Conservation (phyloP, 176 grass and related monocot genomes). For the Olyra latifolia region DNA sequence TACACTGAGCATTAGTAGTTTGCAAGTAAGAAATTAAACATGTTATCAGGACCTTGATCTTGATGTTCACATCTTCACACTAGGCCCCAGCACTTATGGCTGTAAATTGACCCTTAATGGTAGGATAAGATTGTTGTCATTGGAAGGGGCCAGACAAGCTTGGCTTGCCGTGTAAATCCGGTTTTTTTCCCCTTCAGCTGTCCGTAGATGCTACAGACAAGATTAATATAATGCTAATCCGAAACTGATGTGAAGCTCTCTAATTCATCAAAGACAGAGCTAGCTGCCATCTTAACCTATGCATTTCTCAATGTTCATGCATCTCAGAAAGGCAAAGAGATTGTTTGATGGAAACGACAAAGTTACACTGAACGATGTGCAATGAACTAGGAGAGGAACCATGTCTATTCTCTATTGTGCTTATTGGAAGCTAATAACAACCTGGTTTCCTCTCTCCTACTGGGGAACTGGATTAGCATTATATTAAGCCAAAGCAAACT, state of each 20-base stretch:
- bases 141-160: neutral
- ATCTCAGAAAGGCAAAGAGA: conserved; percentile 7
- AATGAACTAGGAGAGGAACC: conserved; percentile 30
- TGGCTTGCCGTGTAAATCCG: neutral
- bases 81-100: neutral
- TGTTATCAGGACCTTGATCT: conserved; percentile 15
- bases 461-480: conserved; percentile 43
- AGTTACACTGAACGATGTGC: conserved; percentile 33
- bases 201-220: neutral
- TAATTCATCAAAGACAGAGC: conserved; percentile 3
- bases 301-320: conserved; percentile 49
- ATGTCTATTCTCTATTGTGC: conserved; percentile 5
- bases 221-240: neutral
- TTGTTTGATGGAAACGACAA: conserved; percentile 34
- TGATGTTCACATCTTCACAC: conserved; percentile 4
- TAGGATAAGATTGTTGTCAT: neutral
- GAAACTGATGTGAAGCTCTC: neutral
- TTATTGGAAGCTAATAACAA: conserved; percentile 22
- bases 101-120: neutral
- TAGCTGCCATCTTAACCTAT: conserved; percentile 17
- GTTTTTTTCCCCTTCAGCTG: neutral
- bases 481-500: conserved; percentile 35
- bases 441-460: conserved; percentile 22
- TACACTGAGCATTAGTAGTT: conserved; percentile 28
- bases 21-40: conserved; percentile 14